Percentiles rank a stretch among this genome's conserved stretches.
phyloP scores from a whole-genome alignment of 73 alveolate species.

The Tetrahymena malaccensis region DNA sequence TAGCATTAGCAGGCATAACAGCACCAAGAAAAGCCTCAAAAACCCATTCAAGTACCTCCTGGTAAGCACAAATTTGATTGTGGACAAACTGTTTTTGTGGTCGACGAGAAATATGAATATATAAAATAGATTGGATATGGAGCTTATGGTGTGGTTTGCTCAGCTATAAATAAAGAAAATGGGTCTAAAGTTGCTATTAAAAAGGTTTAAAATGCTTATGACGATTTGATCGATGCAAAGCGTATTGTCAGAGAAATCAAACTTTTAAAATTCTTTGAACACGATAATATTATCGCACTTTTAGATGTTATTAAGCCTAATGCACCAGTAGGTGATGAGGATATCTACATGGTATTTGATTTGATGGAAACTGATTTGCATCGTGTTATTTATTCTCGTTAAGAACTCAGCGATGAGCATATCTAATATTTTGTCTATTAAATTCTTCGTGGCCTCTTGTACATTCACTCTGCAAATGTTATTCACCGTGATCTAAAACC shows the following conservation, averaged over 20 bases:
- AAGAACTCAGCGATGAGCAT: slow-evolving; percentile 81
- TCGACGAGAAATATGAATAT: slow-evolving; percentile 68
- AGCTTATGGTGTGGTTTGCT: slow-evolving; percentile 89
- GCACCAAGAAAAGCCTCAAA: not conserved
- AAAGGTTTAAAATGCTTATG: slow-evolving; percentile 83
- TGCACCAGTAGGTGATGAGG: slow-evolving; percentile 76
- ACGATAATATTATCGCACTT: slow-evolving; percentile 64
- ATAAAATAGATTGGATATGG: slow-evolving; percentile 79
- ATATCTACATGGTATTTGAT: slow-evolving; percentile 78
- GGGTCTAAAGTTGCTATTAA: slow-evolving; percentile 90
- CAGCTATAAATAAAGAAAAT: slow-evolving; percentile 71
- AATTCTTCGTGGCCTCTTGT: slow-evolving; percentile 68
- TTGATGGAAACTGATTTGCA: slow-evolving; percentile 92
- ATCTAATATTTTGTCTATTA: slow-evolving; percentile 78
- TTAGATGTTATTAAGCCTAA: slow-evolving; percentile 77
- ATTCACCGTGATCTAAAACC: slow-evolving; percentile 84
- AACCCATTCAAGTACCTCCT: not conserved
- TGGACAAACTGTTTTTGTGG: slow-evolving; percentile 54
- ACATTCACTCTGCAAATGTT: slow-evolving; percentile 80
- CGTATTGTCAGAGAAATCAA: slow-evolving; percentile 76
- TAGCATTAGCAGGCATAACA: not conserved
- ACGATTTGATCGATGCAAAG: slow-evolving; percentile 80
- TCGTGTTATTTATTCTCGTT: slow-evolving; percentile 75
- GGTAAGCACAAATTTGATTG: slow-evolving; percentile 48
- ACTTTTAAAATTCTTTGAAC: slow-evolving; percentile 68